Conservation (phyloP, 164 flowering plant genomes). For the Piper longum region DNA sequence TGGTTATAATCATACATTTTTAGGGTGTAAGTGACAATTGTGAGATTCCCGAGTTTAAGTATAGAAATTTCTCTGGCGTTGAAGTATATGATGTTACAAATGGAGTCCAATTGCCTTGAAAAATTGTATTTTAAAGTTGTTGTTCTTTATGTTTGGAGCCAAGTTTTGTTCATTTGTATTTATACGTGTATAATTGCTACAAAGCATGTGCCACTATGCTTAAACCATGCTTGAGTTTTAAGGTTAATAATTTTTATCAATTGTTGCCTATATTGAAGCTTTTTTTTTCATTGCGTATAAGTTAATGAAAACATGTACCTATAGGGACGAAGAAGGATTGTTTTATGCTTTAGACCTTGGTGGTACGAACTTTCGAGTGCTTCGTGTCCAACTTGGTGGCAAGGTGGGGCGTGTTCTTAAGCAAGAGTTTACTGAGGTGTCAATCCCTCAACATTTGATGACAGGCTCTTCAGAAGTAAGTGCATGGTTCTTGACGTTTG, state of each 20-base stretch:
- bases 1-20: too few species aligned
- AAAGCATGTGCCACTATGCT: too few species aligned
- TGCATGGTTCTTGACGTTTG: background rate
- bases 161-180: background rate
- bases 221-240: background rate
- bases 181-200: too few species aligned
- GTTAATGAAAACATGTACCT: background rate
- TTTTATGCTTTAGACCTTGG: conserved; percentile 96
- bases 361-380: conserved; percentile 92
- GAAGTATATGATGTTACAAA: too few species aligned
- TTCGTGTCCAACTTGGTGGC: conserved; percentile 82
- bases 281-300: background rate
- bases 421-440: conserved; percentile 76
- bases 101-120: too few species aligned
- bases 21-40: too few species aligned
- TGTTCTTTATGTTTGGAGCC: background rate
- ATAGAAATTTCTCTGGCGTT: too few species aligned
- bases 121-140: too few species aligned
- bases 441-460: conserved; percentile 91
- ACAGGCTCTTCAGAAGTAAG: conserved; percentile 65
- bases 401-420: conserved; percentile 40
- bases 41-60: too few species aligned
- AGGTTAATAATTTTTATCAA: background rate
- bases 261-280: background rate
- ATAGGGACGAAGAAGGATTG: conserved; percentile 73